Percentiles rank a stretch among this genome's conserved stretches.
phyloP scores from a whole-genome alignment of 805 yeast species.

The Scheffersomyces stipitis region DNA sequence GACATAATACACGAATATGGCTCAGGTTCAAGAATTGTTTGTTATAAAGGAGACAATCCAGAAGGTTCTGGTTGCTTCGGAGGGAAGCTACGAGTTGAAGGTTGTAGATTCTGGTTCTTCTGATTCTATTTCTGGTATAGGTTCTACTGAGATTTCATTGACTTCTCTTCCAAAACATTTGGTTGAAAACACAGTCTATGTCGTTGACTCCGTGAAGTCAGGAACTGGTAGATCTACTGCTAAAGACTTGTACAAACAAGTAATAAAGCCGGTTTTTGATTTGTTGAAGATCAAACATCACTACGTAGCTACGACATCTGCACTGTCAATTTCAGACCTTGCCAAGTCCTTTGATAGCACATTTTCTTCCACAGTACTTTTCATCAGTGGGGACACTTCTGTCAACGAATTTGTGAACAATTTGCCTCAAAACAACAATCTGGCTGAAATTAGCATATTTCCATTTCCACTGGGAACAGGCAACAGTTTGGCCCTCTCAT shows the following conservation, averaged over 20 bases:
- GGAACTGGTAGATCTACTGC: slow-evolving; percentile 41
- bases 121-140: too few species aligned
- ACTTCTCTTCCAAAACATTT: slow-evolving; percentile 5
- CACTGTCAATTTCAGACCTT: slow-evolving; percentile 38
- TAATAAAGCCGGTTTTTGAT: slow-evolving; percentile 50
- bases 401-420: slow-evolving; percentile 71
- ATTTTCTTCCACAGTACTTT: slow-evolving; percentile 43
- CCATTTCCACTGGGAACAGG: slow-evolving; percentile 83
- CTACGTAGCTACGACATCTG: slow-evolving; percentile 44
- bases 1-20: too few species aligned
- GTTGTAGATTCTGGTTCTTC: too few species aligned
- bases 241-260: slow-evolving; percentile 36
- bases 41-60: too few species aligned
- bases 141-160: too few species aligned
- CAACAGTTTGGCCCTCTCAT: slow-evolving; percentile 71
- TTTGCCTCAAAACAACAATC: slow-evolving; percentile 14
- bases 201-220: slow-evolving; percentile 52
- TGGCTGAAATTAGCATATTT: slow-evolving; percentile 20
- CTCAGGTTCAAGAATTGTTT: too few species aligned
- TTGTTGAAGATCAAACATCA: slow-evolving; percentile 32
- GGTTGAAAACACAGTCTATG: slow-evolving; percentile 14
- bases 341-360: slow-evolving; percentile 29
- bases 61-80: too few species aligned
- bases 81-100: too few species aligned
- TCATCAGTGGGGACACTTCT: slow-evolving; percentile 87